A percentile compares a stretch with the other conserved stretches of the same genome.
These are phyloP conservation scores for Protomyces pachydermus DNA, from an alignment of 1,139 yeast species.

Conservation along the genomic window DNA sequence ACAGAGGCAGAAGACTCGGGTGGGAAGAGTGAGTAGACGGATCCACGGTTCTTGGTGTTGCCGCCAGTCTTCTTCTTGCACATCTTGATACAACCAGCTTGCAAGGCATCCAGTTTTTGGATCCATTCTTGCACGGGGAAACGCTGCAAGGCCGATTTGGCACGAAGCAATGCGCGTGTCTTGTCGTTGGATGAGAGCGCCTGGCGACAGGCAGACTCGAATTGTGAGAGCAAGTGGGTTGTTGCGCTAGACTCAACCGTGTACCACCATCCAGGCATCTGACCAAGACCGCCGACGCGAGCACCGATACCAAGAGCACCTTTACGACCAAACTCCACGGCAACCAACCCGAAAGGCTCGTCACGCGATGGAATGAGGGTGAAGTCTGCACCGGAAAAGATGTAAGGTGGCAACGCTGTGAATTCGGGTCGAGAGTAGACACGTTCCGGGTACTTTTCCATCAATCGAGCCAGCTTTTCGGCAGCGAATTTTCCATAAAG, in stretches of 20 bases:
- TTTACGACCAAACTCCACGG: slow-evolving; percentile 31
- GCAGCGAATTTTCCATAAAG: slow-evolving; percentile 30
- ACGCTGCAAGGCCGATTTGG: slow-evolving; percentile 27
- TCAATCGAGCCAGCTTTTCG: slow-evolving; percentile 27
- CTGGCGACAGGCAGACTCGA: slow-evolving; percentile 27
- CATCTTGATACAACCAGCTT: slow-evolving; percentile 27
- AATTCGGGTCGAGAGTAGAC: slow-evolving; percentile 29
- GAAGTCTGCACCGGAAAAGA: slow-evolving; percentile 30
- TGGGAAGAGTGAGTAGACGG: slow-evolving; percentile 24
- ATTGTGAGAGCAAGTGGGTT: slow-evolving; percentile 27
- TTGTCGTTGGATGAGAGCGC: slow-evolving; percentile 26
- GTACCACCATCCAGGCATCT: slow-evolving; percentile 31
- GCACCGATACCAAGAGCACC: slow-evolving; percentile 31
- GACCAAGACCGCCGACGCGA: slow-evolving; percentile 30
- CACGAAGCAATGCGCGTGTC: slow-evolving; percentile 26
- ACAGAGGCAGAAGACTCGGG: slow-evolving; percentile 23
- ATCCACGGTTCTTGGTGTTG: slow-evolving; percentile 23
- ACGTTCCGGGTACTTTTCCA: slow-evolving; percentile 26
- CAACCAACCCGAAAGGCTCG: slow-evolving; percentile 30
- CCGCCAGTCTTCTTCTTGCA: slow-evolving; percentile 23
- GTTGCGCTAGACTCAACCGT: slow-evolving; percentile 29
- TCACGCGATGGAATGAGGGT: slow-evolving; percentile 30
- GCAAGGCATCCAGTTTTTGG: slow-evolving; percentile 23
- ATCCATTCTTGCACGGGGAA: slow-evolving; percentile 30
- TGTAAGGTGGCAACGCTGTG: slow-evolving; percentile 29